Percentiles rank a stretch among this genome's conserved stretches.
Evolutionary conservation across 495 filamentous ascomycete genomes (phyloP).

Genomic region (Venustampulla echinocandica): DNA sequence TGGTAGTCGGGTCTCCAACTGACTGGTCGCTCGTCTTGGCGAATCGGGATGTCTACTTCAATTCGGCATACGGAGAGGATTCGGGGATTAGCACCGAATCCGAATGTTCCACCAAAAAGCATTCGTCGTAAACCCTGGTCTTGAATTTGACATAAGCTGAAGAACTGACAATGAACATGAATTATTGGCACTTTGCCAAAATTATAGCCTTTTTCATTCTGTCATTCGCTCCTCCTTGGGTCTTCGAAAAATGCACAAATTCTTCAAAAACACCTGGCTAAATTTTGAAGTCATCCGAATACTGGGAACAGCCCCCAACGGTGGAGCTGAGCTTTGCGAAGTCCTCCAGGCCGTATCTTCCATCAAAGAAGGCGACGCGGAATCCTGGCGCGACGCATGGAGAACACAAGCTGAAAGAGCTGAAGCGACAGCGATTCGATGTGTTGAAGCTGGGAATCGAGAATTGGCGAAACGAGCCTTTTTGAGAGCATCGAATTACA

Average conservation of each 20-base stretch:
- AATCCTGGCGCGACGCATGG: conserved; percentile 34
- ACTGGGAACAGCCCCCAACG: conserved; percentile 28
- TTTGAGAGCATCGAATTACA: conserved; percentile 36
- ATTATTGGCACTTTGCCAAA: too few relatives aligned
- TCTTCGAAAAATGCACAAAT: conserved; percentile 7
- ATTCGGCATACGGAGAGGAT: too few relatives aligned
- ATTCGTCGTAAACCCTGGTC: too few relatives aligned
- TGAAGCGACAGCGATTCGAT: conserved; percentile 28
- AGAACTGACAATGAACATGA: too few relatives aligned
- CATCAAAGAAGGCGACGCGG: conserved; percentile 32
- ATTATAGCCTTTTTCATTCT: too few relatives aligned
- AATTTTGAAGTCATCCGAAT: conserved; percentile 40
- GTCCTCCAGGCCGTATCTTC: conserved; percentile 28
- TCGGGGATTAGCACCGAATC: too few relatives aligned
- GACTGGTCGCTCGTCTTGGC: too few relatives aligned
- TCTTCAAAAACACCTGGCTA: conserved; percentile 32
- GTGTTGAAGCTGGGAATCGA: conserved; percentile 17
- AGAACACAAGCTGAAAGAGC: conserved; percentile 22
- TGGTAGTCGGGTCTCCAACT: too few relatives aligned
- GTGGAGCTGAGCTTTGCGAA: conserved; percentile 36
- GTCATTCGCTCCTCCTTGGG: too few relatives aligned
- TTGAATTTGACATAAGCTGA: too few relatives aligned
- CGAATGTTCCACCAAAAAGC: too few relatives aligned
- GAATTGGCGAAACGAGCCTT: conserved; percentile 25
- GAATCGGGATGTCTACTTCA: too few relatives aligned